phyloP scores from a whole-genome alignment of 345 rosid genomes.

The Eucalyptus pauciflora region DNA sequence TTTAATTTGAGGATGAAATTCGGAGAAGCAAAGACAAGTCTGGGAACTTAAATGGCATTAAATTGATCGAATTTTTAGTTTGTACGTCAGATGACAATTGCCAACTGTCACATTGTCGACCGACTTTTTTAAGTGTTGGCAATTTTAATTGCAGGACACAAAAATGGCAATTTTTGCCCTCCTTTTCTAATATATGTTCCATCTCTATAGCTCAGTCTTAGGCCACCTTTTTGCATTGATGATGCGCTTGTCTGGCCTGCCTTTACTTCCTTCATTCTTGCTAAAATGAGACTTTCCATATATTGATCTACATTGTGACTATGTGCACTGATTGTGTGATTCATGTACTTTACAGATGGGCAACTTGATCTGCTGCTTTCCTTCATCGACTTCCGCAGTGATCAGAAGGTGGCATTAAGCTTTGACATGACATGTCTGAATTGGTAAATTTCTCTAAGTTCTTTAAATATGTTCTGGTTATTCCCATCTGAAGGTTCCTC shows the following conservation, averaged over 20 bases:
- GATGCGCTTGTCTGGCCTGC: background rate
- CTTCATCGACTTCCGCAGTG: conserved; percentile 30
- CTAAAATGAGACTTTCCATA: background rate
- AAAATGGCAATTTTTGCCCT: background rate
- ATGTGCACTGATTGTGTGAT: background rate
- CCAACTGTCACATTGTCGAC: background rate
- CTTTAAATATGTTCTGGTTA: background rate
- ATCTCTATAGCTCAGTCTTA: background rate
- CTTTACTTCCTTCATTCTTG: background rate
- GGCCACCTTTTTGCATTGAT: background rate
- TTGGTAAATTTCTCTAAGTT: conserved; percentile 22
- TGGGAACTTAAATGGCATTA: background rate
- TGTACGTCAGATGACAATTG: background rate
- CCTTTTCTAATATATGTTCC: background rate
- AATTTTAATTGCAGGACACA: background rate
- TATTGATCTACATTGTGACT: background rate
- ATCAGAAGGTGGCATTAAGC: conserved; percentile 35
- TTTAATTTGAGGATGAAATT: background rate
- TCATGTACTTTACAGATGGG: conserved; percentile 34
- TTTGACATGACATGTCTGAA: conserved; percentile 61
- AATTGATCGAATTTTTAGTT: background rate
- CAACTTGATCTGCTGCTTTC: conserved; percentile 62
- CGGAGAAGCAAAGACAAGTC: background rate
- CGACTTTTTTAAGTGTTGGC: background rate
- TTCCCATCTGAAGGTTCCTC: background rate